Evolutionary conservation across 2,329 filamentous ascomycete genomes (phyloP).

Genomic region (Pseudogymnoascus sp.): DNA sequence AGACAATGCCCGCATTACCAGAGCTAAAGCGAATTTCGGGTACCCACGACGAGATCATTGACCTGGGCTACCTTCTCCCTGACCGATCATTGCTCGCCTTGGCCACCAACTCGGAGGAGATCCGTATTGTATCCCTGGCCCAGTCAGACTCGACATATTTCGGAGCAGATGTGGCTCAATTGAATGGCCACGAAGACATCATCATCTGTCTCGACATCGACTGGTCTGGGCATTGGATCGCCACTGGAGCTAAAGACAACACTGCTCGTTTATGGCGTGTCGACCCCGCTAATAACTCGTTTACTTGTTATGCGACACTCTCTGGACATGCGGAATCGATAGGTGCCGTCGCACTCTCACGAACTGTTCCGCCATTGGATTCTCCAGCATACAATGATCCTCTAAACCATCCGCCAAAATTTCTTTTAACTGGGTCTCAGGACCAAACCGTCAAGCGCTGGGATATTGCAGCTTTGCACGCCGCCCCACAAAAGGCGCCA

Average conservation of each 20-base stretch:
- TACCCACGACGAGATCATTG: conserved; percentile 96
- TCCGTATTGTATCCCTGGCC: conserved; percentile 73
- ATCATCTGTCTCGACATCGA: conserved; percentile 91
- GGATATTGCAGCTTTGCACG: conserved; percentile 59
- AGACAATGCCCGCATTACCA: conserved; percentile 30
- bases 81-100: conserved; percentile 79
- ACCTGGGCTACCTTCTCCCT: conserved; percentile 77
- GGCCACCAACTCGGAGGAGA: conserved; percentile 90
- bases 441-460: conserved; percentile 94
- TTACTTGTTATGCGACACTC: conserved; percentile 73
- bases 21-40: conserved; percentile 76
- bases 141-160: conserved; percentile 54
- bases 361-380: conserved; percentile 57
- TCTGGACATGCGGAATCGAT: conserved; percentile 92
- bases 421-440: conserved; percentile 86
- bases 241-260: conserved; percentile 94
- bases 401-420: conserved; percentile 72
- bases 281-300: conserved; percentile 68
- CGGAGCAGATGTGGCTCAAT: conserved; percentile 77
- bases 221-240: conserved; percentile 96
- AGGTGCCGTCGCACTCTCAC: conserved; percentile 80
- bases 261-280: conserved; percentile 86
- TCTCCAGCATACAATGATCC: conserved; percentile 69
- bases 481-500: conserved; percentile 46
- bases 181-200: conserved; percentile 91